Conservation (phyloP, 495 filamentous ascomycete species). For the Penicillium maclennaniae region DNA sequence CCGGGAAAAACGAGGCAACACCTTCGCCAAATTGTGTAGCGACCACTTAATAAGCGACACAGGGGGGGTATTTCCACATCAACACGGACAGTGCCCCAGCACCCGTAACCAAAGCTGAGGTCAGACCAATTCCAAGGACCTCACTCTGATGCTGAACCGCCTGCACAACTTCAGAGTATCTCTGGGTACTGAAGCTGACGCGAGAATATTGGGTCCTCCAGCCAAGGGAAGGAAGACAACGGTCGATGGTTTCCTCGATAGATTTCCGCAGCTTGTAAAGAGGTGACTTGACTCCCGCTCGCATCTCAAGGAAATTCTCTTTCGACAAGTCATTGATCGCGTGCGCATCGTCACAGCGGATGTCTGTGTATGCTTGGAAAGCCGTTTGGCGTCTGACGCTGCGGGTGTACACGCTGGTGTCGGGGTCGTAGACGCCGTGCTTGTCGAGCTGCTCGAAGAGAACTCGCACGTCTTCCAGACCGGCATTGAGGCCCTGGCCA, state of each 20-base stretch:
- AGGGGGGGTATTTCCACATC: conserved; percentile 31
- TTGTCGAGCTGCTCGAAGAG: conserved; percentile 71
- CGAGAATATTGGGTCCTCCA: conserved; percentile 92
- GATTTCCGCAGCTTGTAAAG: conserved; percentile 75
- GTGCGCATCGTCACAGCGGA: conserved; percentile 72
- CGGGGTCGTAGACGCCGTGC: conserved; percentile 47
- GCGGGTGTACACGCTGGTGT: conserved; percentile 36
- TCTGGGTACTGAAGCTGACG: conserved; percentile 86
- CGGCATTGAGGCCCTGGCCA: conserved; percentile 84
- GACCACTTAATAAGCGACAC: conserved; percentile 4
- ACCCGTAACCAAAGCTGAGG: conserved; percentile 23
- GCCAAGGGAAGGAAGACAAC: conserved; percentile 70
- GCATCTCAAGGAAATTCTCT: conserved; percentile 92
- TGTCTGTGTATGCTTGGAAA: conserved; percentile 66
- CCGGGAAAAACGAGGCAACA: background rate
- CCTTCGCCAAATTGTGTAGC: conserved; percentile 8
- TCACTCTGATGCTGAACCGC: conserved; percentile 64
- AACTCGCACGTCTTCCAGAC: conserved; percentile 78
- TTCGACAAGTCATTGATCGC: conserved; percentile 92
- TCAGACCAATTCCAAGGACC: conserved; percentile 44
- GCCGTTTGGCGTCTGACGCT: conserved; percentile 48
- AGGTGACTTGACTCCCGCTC: conserved; percentile 69
- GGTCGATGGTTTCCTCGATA: conserved; percentile 77
- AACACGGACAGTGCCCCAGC: conserved; percentile 27
- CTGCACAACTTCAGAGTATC: conserved; percentile 77